Evolutionary conservation across 495 filamentous ascomycete species (phyloP).

Genomic region (Tuber indicum): DNA sequence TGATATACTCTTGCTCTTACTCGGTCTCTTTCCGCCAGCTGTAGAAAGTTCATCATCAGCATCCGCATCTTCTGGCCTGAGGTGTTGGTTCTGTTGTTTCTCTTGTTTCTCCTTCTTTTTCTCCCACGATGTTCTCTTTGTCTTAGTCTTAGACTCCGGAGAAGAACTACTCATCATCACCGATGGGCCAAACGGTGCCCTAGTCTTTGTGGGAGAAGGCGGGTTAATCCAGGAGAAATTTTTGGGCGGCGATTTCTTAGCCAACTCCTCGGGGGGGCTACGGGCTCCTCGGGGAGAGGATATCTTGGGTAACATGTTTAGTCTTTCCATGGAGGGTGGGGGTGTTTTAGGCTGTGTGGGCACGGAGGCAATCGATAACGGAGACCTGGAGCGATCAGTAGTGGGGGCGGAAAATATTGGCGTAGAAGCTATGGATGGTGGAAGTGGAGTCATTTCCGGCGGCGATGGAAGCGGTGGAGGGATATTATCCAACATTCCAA

Average conservation of each 20-base stretch:
- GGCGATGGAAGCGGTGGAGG: constrained; percentile 24
- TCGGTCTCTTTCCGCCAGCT: constrained; percentile 36
- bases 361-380: constrained; percentile 29
- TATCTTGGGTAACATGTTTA: constrained; percentile 28
- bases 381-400: constrained; percentile 31
- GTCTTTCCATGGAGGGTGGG: constrained; percentile 22
- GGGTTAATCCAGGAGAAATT: constrained; percentile 22
- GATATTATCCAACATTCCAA: constrained; percentile 30
- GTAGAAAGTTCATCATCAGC: constrained; percentile 41
- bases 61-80: constrained; percentile 38
- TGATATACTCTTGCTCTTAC: constrained; percentile 40
- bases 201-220: constrained; percentile 23
- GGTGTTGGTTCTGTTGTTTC: constrained; percentile 24
- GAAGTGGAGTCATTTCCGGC: constrained; percentile 34
- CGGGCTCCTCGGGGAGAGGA: constrained; percentile 23
- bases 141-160: constrained; percentile 29
- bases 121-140: constrained; percentile 39
- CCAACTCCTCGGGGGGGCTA: constrained; percentile 26
- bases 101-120: constrained; percentile 40
- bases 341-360: constrained; percentile 17
- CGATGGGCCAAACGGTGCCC: constrained; percentile 10
- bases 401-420: constrained; percentile 29
- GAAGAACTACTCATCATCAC: constrained; percentile 16
- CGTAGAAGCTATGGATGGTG: constrained; percentile 34
- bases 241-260: constrained; percentile 25